Base-by-base conservation (phyloP, 345 rosid genomes). In the Bretschneidera sinensis region DNA sequence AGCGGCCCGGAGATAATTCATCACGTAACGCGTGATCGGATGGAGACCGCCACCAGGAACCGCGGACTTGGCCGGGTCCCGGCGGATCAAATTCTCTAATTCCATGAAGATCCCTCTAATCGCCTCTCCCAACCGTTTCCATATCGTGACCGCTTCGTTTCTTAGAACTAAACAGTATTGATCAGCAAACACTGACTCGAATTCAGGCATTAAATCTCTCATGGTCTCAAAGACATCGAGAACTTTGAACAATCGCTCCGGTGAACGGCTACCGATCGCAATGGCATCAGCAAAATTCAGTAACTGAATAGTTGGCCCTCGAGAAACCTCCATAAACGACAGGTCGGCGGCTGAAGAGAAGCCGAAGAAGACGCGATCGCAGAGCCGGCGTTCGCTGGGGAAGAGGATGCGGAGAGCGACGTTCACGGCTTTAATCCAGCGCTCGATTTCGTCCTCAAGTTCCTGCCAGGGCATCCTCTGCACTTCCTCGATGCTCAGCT, bases 241-340 rank as follows among this genome's bases (percentile, higher is more conserved):
- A 34, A 92, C 81, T 73, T 85, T 92, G 51, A 92, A 92, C 79
- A 92, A 66, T 45, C 94, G 76, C 79, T 89, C 98, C 0, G 98
- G 98, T 0, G 94, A 79, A 21, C 96, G 74, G 56, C 91, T 83
- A 3, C 88, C 94, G 0, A 83, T 84, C 0, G 97, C 91, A 25
- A 92, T 57, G 0, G 91, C 89, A 17, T 80, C 94, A 0, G 91
- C 96, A 54, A 92, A 92, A 62, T 75, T 87, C 45, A 89, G 78
- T 21, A 92, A 79, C 62, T 85, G 94, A 62, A 86, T 76, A 20
- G 85, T 63, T 7, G 89, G 63, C n/a, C 92, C 95, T 8, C 96
- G 89, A 59, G 94, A 89, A 16, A 87, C 95, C 71, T 92, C 98
- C 98, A 92, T 92, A 74, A 92, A 92, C 0, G 96, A 85, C 25